Conservation (phyloP, 169 alveolate species). For the Neospora caninum region DNA sequence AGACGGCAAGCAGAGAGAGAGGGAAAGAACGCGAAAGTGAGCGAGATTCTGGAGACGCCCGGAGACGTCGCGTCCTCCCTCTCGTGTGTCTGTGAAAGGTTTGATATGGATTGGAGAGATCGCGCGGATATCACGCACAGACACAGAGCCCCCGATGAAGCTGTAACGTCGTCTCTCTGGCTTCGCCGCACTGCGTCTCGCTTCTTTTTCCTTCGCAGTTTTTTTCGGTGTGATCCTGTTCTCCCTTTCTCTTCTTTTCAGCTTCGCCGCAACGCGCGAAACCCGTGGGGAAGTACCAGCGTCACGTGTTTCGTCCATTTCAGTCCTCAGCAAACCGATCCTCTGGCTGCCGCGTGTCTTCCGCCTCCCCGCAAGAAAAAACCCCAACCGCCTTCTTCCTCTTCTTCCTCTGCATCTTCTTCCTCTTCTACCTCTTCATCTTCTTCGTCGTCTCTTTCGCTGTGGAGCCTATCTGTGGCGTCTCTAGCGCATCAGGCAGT, state of each 20-base stretch:
- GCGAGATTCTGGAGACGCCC: too few species aligned
- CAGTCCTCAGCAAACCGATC: background rate
- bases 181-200: too few species aligned
- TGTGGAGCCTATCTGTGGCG: background rate
- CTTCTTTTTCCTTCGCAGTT: too few species aligned
- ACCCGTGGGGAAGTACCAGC: background rate
- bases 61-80: too few species aligned
- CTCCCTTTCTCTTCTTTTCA: background rate
- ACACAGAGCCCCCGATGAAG: too few species aligned
- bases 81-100: too few species aligned
- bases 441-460: background rate
- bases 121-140: too few species aligned
- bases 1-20: too few species aligned
- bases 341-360: conserved; percentile 1
- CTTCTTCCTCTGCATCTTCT: background rate
- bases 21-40: too few species aligned
- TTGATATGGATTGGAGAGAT: too few species aligned
- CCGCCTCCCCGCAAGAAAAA: background rate
- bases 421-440: background rate
- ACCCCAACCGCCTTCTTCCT: background rate
- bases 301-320: background rate
- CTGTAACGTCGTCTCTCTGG: too few species aligned
- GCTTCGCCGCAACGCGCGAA: background rate
- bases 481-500: background rate
- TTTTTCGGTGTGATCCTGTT: too few species aligned